Conservation (phyloP, 129 eudicot genomes). For the Centella asiatica region DNA sequence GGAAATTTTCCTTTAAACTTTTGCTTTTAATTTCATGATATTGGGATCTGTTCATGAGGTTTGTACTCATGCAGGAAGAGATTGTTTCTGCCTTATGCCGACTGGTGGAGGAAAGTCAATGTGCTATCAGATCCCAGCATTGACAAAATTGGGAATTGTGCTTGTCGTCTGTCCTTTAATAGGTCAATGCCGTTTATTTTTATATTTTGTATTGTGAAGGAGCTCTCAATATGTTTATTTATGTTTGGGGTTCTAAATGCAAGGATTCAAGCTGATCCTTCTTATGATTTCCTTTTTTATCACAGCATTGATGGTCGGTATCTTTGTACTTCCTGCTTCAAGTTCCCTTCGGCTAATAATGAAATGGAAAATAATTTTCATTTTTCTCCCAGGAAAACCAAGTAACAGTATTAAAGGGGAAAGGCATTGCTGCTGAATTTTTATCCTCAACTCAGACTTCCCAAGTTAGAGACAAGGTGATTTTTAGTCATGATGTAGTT, state of each 20-base stretch:
- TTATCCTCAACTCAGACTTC: slow-evolving; percentile 80
- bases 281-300: slow-evolving; percentile 21
- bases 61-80: slow-evolving; percentile 48
- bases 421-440: slow-evolving; percentile 88
- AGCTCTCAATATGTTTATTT: slow-evolving; percentile 37
- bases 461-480: slow-evolving; percentile 72
- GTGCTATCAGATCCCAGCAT: slow-evolving; percentile 94
- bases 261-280: slow-evolving; percentile 32
- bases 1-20: neutral
- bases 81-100: slow-evolving; percentile 97
- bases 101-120: slow-evolving; percentile 98
- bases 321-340: neutral
- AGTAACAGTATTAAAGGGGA: slow-evolving; percentile 74
- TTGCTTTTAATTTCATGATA: neutral
- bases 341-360: neutral
- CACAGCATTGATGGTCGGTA: slow-evolving; percentile 88
- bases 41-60: neutral
- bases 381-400: slow-evolving; percentile 69
- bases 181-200: slow-evolving; percentile 47
- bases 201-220: slow-evolving; percentile 8
- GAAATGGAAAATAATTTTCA: neutral
- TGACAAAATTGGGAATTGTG: slow-evolving; percentile 77
- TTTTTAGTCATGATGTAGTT: neutral
- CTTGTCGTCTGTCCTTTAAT: slow-evolving; percentile 94
- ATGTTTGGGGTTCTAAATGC: slow-evolving; percentile 26